Conservation (phyloP, 2,329 filamentous ascomycete species). For the Alternaria angustiovoidea region DNA sequence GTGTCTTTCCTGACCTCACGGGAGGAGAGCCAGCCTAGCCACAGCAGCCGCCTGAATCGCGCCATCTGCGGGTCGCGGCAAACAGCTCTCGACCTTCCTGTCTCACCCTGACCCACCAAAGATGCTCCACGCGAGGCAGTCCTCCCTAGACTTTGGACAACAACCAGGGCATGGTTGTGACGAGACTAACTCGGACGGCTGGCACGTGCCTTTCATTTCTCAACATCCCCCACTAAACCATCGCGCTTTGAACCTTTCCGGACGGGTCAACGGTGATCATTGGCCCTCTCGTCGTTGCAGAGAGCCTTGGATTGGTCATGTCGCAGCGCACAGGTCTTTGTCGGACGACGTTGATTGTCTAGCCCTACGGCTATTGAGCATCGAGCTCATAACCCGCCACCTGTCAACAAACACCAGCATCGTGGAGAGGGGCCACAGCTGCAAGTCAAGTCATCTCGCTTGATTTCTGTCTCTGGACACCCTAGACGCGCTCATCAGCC, state of each 20-base stretch:
- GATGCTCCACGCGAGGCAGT: constrained; percentile 12
- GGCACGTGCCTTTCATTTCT: constrained; percentile 12
- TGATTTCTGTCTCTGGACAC: constrained; percentile 2
- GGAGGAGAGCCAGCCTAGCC: constrained; percentile 6
- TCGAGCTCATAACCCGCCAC: constrained; percentile 17
- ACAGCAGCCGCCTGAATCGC: constrained; percentile 13
- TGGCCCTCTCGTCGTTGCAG: constrained; percentile 11
- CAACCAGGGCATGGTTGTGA: neutral
- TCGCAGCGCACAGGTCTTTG: constrained; percentile 33
- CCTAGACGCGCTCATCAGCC: constrained; percentile 10
- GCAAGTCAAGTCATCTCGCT: constrained; percentile 14
- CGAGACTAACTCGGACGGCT: neutral
- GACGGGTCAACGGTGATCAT: constrained; percentile 17
- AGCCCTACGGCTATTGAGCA: constrained; percentile 22
- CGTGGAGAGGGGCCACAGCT: constrained; percentile 13
- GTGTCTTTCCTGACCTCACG: neutral
- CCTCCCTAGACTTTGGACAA: constrained; percentile 7
- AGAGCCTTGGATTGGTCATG: constrained; percentile 34
- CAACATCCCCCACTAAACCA: constrained; percentile 6
- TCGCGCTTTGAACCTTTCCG: constrained; percentile 7
- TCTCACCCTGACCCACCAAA: constrained; percentile 12
- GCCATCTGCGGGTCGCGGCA: constrained; percentile 19
- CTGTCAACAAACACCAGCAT: constrained; percentile 6
- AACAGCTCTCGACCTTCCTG: constrained; percentile 13
- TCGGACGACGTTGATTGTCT: constrained; percentile 18